Evolutionary conservation across 2,329 filamentous ascomycete genomes (phyloP).

Genomic region (Pseudomassariella vexata): DNA sequence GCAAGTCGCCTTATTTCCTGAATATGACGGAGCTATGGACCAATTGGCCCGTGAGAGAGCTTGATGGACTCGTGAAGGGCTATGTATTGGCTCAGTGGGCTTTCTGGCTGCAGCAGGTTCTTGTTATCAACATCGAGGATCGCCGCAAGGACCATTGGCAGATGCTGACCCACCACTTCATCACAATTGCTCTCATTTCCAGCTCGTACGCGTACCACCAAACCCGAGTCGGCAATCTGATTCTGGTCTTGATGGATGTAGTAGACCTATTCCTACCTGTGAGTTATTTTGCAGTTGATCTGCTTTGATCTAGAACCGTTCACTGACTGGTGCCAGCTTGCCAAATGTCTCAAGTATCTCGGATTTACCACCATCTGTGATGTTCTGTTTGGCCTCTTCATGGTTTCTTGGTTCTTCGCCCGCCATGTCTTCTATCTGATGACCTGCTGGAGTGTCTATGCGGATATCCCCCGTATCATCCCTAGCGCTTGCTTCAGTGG

Average conservation of each 20-base stretch:
- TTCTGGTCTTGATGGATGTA: constrained; percentile 88
- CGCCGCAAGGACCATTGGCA: constrained; percentile 91
- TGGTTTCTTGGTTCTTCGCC: constrained; percentile 75
- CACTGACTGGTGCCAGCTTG: constrained; percentile 47
- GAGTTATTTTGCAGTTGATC: constrained; percentile 26
- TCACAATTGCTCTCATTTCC: constrained; percentile 77
- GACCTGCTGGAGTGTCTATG: constrained; percentile 78
- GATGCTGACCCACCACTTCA: constrained; percentile 92
- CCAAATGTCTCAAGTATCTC: constrained; percentile 91
- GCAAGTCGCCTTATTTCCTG: constrained; percentile 70
- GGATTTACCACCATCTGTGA: constrained; percentile 74
- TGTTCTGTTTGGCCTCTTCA: constrained; percentile 76
- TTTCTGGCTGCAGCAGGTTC: constrained; percentile 91
- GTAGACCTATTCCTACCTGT: constrained; percentile 86
- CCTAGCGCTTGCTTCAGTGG: constrained; percentile 67
- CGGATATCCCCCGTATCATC: constrained; percentile 57
- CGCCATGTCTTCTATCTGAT: constrained; percentile 76
- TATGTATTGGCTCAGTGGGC: constrained; percentile 88
- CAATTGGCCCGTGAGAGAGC: constrained; percentile 74
- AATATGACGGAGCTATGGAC: constrained; percentile 76
- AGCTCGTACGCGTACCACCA: constrained; percentile 82
- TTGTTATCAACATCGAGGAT: constrained; percentile 93
- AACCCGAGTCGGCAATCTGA: constrained; percentile 81
- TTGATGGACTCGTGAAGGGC: constrained; percentile 70
- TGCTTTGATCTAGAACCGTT: constrained; percentile 5